phyloP scores from a whole-genome alignment of 352 stramenopile genomes.

The Aphanomyces stellatus region DNA sequence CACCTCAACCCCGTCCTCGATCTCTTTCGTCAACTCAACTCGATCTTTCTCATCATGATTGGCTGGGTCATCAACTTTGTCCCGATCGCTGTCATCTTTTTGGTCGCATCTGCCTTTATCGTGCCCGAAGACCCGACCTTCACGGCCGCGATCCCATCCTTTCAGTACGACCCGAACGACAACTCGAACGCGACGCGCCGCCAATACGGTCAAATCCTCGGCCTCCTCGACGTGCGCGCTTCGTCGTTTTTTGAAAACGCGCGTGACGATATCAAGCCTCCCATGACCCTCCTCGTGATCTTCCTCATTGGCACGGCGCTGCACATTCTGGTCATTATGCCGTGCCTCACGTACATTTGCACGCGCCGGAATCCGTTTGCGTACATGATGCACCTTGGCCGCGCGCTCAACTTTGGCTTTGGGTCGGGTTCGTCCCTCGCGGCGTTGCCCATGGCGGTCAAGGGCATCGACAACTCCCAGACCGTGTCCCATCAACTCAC shows the following conservation, averaged over 20 bases:
- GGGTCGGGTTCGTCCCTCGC: constrained; percentile 69
- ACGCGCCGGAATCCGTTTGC: background rate
- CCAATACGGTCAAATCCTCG: background rate
- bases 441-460: constrained; percentile 48
- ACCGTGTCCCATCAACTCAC: constrained; percentile 47
- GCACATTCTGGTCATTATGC: constrained; percentile 59
- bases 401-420: constrained; percentile 7
- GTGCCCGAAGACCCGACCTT: background rate
- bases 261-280: constrained; percentile 26
- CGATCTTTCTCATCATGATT: constrained; percentile 66
- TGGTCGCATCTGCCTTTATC: constrained; percentile 51
- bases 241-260: constrained; percentile 30
- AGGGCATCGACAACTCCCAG: constrained; percentile 51
- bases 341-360: constrained; percentile 29
- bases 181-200: background rate
- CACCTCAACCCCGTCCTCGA: constrained; percentile 69
- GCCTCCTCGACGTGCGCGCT: background rate
- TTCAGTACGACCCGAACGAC: no score
- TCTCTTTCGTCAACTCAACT: constrained; percentile 70
- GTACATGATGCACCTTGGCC: constrained; percentile 53
- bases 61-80: constrained; percentile 68
- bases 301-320: constrained; percentile 37
- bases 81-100: constrained; percentile 55
- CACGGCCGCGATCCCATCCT: background rate
- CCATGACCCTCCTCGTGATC: constrained; percentile 30